phyloP scores from a whole-genome alignment of 495 filamentous ascomycete genomes.

The Stereocaulon alpinum region DNA sequence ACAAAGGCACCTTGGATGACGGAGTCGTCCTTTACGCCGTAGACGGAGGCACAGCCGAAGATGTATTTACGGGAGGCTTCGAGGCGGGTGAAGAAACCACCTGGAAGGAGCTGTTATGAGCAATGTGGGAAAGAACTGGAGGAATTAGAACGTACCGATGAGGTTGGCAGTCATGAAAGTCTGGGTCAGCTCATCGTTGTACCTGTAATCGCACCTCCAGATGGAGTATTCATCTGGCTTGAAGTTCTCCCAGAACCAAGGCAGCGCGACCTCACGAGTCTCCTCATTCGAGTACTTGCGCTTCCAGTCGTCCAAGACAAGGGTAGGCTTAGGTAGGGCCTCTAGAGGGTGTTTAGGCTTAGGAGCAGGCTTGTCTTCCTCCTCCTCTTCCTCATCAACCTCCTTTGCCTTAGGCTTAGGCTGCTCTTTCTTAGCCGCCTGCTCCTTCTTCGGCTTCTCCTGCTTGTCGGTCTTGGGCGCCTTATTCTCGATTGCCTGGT shows the following conservation, averaged over 20 bases:
- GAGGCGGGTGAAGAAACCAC: constrained; percentile 94
- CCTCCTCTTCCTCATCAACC: constrained; percentile 58
- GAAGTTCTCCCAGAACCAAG: constrained; percentile 97
- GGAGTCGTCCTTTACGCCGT: constrained; percentile 75
- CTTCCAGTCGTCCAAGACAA: constrained; percentile 95
- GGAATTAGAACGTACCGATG: constrained; percentile 46
- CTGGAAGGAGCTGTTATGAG: constrained; percentile 27
- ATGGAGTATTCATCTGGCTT: constrained; percentile 90
- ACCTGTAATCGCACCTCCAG: constrained; percentile 90
- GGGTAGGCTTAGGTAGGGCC: constrained; percentile 64
- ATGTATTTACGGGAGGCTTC: constrained; percentile 98
- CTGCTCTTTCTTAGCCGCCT: constrained; percentile 40
- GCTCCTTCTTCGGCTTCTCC: constrained; percentile 52
- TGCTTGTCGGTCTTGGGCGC: constrained; percentile 82
- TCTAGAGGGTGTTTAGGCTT: constrained; percentile 97
- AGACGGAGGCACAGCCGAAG: constrained; percentile 87
- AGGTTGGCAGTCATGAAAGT: constrained; percentile 98
- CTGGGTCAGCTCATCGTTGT: constrained; percentile 92
- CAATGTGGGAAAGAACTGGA: not conserved
- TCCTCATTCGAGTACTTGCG: constrained; percentile 97
- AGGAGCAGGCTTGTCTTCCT: constrained; percentile 58
- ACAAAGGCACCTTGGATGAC: constrained; percentile 86
- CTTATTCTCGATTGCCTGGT: constrained; percentile 75
- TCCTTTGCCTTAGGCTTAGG: constrained; percentile 46
- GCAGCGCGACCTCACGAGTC: constrained; percentile 66